Conservation (phyloP, 345 rosid genomes). For the Garcia nutans region DNA sequence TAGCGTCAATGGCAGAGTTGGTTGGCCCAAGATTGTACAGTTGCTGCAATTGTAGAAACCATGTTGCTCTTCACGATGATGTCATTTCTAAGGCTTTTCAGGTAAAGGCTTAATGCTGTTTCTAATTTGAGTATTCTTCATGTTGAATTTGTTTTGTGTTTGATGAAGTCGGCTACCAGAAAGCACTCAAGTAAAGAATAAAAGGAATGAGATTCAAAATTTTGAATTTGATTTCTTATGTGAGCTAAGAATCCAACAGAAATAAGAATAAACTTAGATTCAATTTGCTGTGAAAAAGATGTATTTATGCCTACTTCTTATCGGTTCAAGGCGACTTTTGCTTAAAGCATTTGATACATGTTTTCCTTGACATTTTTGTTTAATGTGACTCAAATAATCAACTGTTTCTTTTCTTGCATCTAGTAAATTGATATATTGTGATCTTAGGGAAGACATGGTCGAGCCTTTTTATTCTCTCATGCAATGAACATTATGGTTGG, state of each 20-base stretch:
- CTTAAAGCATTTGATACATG: background rate
- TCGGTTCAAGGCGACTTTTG: background rate
- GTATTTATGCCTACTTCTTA: background rate
- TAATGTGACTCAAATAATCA: background rate
- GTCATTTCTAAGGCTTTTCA: constrained; percentile 60
- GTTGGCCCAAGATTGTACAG: constrained; percentile 54
- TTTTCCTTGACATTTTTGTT: background rate
- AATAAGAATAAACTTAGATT: background rate
- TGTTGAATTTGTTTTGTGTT: constrained; percentile 2
- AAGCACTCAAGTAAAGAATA: background rate
- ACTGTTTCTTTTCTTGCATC: background rate
- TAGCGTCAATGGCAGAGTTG: constrained; percentile 23
- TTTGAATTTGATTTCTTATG: background rate
- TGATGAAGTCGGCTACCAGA: background rate
- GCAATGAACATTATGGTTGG: constrained; percentile 22
- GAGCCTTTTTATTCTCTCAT: constrained; percentile 28
- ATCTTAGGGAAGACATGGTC: constrained; percentile 24
- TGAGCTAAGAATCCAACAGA: background rate
- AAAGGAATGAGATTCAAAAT: background rate
- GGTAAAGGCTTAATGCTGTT: constrained; percentile 28
- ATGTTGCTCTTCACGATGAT: constrained; percentile 59
- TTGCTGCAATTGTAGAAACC: constrained; percentile 59
- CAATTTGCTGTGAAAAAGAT: background rate
- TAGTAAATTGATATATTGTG: background rate
- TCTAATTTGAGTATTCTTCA: constrained; percentile 6